Evolutionary conservation across 495 filamentous ascomycete species (phyloP), one percentile per base, ranked within the genome.

Genomic region (Hamigera avellanea): DNA sequence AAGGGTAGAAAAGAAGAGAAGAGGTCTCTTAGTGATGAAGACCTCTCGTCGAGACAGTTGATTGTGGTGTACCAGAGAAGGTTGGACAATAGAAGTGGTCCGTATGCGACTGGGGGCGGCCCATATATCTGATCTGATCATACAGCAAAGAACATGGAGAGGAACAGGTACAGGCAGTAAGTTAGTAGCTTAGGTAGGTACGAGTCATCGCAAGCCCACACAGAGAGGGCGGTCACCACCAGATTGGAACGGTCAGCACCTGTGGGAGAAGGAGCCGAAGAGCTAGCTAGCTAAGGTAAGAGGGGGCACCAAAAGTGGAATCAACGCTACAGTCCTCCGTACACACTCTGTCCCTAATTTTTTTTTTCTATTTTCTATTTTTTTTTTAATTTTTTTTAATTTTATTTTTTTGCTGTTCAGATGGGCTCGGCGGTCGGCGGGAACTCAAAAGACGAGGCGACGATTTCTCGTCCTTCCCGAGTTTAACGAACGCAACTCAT

Each of bases 401-500:
- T 37, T 36, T 19, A 46, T 52, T 30, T 30, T 15, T 15, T 30
- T 30, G 6, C 5, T 15, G 3, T 15, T 12, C 28, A 4, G 6
- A 30, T 6, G 10, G 12, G 12, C 28, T 30, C 52, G 41, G 52
- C 56, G 56, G 59, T 63, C 55, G 53, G 42, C 56, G 46, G 49
- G 51, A 56, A 55, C 39, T 51, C 37, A 37, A 38, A 49, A 42
- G 44, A 43, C 40, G 42, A 50, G 40, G 46, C 42, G 43, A 44
- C n/a, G 48, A 47, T 48, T 54, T 55, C 49, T 55, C 40, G 43
- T 30, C 32, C 37, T 35, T 55, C 35, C 55, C 55, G 55, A 55
- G 55, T 42, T 56, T 53, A 39, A 52, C 46, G 46, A 26, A 28
- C 17, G 12, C 14, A 44, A 26, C 34, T 54, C 36, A 68, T 68